Percentiles rank a stretch among this genome's conserved stretches.
These are phyloP conservation scores for Saccharomycopsis capsularis DNA, from an alignment of 805 yeast species.

Conservation along the genomic window DNA sequence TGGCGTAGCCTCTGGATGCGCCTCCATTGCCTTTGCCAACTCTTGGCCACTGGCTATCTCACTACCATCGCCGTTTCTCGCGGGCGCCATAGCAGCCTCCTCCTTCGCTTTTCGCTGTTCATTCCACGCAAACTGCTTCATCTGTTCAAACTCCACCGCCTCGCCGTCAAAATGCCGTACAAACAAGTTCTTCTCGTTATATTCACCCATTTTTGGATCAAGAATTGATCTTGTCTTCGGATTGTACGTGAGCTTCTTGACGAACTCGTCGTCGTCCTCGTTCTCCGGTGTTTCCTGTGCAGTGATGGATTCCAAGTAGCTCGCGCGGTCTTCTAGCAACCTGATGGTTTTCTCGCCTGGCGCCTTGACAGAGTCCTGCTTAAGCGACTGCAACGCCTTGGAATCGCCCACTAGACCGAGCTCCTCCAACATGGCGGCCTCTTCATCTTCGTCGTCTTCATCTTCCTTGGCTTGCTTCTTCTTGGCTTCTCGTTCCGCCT, in stretches of 20 bases:
- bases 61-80: not conserved
- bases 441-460: conserved; percentile 27
- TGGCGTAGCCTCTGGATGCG: conserved; percentile 32
- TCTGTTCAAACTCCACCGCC: conserved; percentile 32
- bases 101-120: conserved; percentile 6
- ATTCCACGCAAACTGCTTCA: conserved; percentile 36
- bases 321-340: conserved; percentile 47
- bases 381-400: conserved; percentile 13
- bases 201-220: conserved; percentile 29
- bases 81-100: not conserved
- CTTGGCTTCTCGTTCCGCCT: conserved; percentile 5
- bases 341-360: conserved; percentile 34
- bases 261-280: conserved; percentile 6
- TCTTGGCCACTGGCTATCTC: conserved; percentile 18
- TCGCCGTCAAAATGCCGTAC: conserved; percentile 36
- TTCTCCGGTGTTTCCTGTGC: conserved; percentile 23
- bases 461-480: conserved; percentile 6
- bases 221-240: conserved; percentile 36
- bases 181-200: conserved; percentile 35
- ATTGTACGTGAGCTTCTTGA: conserved; percentile 30
- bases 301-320: conserved; percentile 36
- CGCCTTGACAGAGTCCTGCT: conserved; percentile 21
- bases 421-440: conserved; percentile 28
- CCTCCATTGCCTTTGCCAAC: conserved; percentile 23
- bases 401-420: conserved; percentile 25